A percentile compares a stretch with the other conserved stretches of the same genome.
Conservation (phyloP, 495 filamentous ascomycete species). For the Trichocladium uniseriatum region DNA sequence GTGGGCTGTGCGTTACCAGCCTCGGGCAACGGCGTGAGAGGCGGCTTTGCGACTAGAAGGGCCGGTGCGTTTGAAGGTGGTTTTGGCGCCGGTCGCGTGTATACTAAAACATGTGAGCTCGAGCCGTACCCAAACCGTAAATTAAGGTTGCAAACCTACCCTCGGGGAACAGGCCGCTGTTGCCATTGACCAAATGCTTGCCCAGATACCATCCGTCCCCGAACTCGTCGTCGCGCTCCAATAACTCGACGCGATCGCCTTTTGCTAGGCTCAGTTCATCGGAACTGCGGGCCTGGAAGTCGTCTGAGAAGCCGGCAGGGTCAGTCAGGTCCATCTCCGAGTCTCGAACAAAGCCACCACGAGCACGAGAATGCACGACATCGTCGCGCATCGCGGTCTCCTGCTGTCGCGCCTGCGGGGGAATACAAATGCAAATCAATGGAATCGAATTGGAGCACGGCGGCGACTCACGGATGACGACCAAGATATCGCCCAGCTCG, state of each 20-base stretch:
- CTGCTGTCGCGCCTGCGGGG: no score
- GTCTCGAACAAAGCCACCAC: not conserved
- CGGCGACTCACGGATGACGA: conserved; percentile 65
- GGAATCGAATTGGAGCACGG: conserved; percentile 17
- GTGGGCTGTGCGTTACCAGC: conserved; percentile 19
- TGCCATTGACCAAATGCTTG: conserved; percentile 61
- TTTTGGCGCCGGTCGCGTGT: conserved; percentile 44
- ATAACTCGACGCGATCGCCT: conserved; percentile 81
- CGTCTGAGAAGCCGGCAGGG: conserved; percentile 43
- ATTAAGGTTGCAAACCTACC: conserved; percentile 45
- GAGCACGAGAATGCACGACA: no score
- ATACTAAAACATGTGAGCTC: conserved; percentile 33
- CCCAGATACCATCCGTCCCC: conserved; percentile 97
- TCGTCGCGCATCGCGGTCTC: no score
- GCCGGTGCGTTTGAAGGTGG: conserved; percentile 16
- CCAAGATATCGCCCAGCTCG: conserved; percentile 57
- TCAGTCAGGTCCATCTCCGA: conserved; percentile 11
- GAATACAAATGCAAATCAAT: not conserved
- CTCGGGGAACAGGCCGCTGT: conserved; percentile 82
- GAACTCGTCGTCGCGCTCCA: conserved; percentile 95
- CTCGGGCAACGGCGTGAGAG: conserved; percentile 27
- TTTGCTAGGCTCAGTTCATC: conserved; percentile 86
- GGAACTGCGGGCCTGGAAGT: conserved; percentile 79
- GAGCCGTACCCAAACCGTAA: not conserved
- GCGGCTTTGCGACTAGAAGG: conserved; percentile 19